These are phyloP conservation scores for maize (Zea mays) DNA, from an alignment of 176 grass and related monocot genomes.

Conservation along the genomic window DNA sequence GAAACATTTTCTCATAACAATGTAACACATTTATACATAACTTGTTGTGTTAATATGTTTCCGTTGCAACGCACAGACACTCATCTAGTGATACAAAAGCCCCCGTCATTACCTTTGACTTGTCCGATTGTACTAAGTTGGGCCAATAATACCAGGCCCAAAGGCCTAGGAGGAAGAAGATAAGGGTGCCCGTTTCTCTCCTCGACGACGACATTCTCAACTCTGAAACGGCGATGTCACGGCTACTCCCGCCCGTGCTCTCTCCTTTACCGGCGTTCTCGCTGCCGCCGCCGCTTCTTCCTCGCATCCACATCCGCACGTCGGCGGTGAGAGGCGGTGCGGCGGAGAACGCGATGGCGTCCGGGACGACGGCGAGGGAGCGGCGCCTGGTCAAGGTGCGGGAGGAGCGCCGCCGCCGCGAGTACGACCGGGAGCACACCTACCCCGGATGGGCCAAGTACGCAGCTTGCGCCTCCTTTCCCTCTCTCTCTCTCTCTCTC, in stretches of 20 bases:
- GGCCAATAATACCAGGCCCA: no score
- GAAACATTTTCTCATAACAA: no score
- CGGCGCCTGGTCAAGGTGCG: conserved; percentile 81
- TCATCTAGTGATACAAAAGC: no score
- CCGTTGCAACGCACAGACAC: no score
- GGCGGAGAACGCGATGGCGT: conserved; percentile 36
- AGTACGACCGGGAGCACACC: conserved; percentile 62
- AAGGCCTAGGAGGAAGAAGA: no score
- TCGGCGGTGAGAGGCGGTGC: neutral
- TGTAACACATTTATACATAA: no score
- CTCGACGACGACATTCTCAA: neutral
- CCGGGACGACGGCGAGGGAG: conserved; percentile 66
- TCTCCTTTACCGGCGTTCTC: conserved; percentile 9
- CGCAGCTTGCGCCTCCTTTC: conserved; percentile 8
- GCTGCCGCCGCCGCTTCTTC: conserved; percentile 4
- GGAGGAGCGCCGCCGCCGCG: conserved; percentile 71
- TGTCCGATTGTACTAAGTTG: no score
- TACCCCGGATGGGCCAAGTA: conserved; percentile 93
- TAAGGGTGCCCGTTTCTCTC: neutral
- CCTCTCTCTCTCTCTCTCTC: no score
- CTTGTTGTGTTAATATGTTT: no score
- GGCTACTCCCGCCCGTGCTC: neutral
- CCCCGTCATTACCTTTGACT: no score
- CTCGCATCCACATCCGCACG: conserved; percentile 11
- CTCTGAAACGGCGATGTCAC: conserved; percentile 21